These are phyloP conservation scores for Bipolaris sorokiniana DNA, from an alignment of 2,329 filamentous ascomycete genomes.

Conservation along the genomic window DNA sequence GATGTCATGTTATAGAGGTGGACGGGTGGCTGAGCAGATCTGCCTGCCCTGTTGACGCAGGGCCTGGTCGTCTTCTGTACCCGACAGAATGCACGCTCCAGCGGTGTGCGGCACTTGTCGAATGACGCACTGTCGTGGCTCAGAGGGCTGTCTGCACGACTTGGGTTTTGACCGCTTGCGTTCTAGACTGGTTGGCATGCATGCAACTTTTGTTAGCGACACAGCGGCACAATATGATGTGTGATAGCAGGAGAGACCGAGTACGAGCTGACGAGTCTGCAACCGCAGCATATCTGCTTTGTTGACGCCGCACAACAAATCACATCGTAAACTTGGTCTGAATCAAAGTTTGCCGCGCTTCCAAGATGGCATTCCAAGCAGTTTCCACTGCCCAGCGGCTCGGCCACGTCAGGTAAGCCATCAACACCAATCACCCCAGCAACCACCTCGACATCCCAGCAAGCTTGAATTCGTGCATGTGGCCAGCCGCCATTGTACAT, in stretches of 20 bases:
- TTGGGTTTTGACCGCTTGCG: background rate
- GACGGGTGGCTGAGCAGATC: constrained; percentile 16
- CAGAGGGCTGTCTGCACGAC: background rate
- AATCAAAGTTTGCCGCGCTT: constrained; percentile 8
- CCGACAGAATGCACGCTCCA: background rate
- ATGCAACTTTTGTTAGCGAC: background rate
- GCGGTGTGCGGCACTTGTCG: background rate
- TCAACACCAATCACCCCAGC: constrained; percentile 39
- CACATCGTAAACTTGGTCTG: background rate
- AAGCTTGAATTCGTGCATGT: constrained; percentile 25
- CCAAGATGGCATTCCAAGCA: constrained; percentile 19
- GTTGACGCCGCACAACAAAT: constrained; percentile 1
- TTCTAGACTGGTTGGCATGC: background rate
- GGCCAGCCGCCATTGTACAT: constrained; percentile 33
- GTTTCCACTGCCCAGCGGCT: constrained; percentile 20
- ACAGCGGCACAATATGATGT: background rate
- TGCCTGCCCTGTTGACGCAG: constrained; percentile 13
- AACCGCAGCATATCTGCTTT: too few species aligned
- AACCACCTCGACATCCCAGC: constrained; percentile 27
- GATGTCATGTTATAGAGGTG: constrained; percentile 28
- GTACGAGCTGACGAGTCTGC: too few species aligned
- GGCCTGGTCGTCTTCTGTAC: constrained; percentile 6
- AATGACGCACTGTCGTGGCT: constrained; percentile 2
- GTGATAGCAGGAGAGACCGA: too few species aligned
- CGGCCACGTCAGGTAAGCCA: constrained; percentile 35